Evolutionary conservation across 805 yeast species (phyloP), one percentile per base, ranked within the genome.

Genomic region (Yarrowia deformans): DNA sequence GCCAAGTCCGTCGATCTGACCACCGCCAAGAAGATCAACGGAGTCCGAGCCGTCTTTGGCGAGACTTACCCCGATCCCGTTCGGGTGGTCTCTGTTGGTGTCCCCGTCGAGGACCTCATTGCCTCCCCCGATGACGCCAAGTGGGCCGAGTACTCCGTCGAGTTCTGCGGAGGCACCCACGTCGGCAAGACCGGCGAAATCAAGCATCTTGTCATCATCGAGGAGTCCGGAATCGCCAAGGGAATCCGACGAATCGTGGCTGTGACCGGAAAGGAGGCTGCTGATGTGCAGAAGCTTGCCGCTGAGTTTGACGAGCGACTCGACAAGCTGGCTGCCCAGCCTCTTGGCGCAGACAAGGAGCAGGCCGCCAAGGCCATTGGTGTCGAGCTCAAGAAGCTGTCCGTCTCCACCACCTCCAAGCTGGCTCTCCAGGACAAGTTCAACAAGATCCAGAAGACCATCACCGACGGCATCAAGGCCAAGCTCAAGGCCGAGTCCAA

Each of bases 151-250:
- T 83, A 85, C 76, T 91, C 97, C 1, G 84, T 95, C 73, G 99
- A 95, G 82, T 95, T 95, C 84, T 95, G 99, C 82, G 99, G 99
- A 81, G 99, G 99, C 81, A 95, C 99, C 13, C 99, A 95, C 77
- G 97, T 95, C 73, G 84, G 86, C 63, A 89, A 90, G 80, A 94
- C 98, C 19, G 90, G 94, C 71, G 98, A 94, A 71, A 95, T 95
- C 78, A 93, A 93, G 79, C 94, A 91, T 73, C 86, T 95, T 72
- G 91, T 95, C 43, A 85, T 95, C 68, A 83, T 90, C 72, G 99
- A 95, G 83, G 99, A 95, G 81, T 87, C 91, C 72, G 98, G 99
- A 81, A 95, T 95, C 79, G 98, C 99, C 71, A 95, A 95, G 83
- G 99, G 99, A 81, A 92, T 93, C 72, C 88, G 99, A 82, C 91